These are phyloP conservation scores for Xylariaceae sp. DNA, from an alignment of 2,329 filamentous ascomycete species.

Conservation along the genomic window DNA sequence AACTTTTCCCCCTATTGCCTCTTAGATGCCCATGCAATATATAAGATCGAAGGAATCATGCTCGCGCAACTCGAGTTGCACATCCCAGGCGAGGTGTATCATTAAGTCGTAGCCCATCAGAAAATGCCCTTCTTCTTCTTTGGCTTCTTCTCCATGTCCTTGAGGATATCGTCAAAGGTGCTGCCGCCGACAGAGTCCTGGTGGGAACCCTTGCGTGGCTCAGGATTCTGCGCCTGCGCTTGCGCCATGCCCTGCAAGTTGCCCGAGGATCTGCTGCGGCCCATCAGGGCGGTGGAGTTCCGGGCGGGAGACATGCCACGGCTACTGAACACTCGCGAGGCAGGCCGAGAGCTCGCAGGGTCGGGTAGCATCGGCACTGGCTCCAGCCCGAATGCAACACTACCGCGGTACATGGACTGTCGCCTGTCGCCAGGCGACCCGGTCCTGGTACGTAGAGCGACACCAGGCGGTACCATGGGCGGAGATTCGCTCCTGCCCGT, in stretches of 20 bases:
- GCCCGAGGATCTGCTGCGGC: constrained; percentile 24
- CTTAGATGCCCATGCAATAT: too few relatives aligned
- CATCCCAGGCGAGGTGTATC: too few relatives aligned
- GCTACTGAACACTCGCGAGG: constrained; percentile 20
- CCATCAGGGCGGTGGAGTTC: constrained; percentile 18
- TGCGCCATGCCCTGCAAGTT: constrained; percentile 18
- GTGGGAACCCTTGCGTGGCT: constrained; percentile 19
- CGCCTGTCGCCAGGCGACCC: constrained; percentile 20
- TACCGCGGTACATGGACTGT: constrained; percentile 21
- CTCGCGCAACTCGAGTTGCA: too few relatives aligned
- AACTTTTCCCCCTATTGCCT: too few relatives aligned
- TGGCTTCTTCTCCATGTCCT: constrained; percentile 24
- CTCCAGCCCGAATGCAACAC: constrained; percentile 25
- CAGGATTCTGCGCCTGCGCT: constrained; percentile 3
- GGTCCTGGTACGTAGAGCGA: constrained; percentile 18
- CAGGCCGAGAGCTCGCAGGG: constrained; percentile 11
- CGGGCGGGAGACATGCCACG: constrained; percentile 17
- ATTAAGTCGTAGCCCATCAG: constrained; percentile 6
- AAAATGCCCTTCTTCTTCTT: constrained; percentile 29
- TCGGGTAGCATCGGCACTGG: constrained; percentile 19
- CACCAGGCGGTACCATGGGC: constrained; percentile 16
- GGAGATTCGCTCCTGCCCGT: constrained; percentile 23
- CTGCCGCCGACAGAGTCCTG: constrained; percentile 22
- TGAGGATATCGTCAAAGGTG: constrained; percentile 28
- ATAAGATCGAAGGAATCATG: too few relatives aligned